These are phyloP conservation scores for Parietaria judaica DNA, from an alignment of 306 rosid genomes.

Conservation along the genomic window DNA sequence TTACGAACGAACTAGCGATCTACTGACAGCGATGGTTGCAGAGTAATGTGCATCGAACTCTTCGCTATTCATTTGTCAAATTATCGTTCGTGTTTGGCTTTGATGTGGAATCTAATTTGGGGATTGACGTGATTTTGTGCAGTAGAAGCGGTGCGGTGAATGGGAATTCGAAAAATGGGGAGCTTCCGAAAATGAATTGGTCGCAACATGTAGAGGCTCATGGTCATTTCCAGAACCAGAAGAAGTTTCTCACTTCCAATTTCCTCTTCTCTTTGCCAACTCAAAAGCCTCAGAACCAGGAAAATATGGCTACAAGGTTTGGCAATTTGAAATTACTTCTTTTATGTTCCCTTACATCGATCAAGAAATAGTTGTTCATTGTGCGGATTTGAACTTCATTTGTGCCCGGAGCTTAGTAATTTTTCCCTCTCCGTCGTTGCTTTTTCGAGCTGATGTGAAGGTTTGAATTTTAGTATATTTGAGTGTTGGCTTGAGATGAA, in stretches of 20 bases:
- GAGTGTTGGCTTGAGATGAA: not conserved
- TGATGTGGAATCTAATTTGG: not conserved
- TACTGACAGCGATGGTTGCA: slow-evolving; percentile 32
- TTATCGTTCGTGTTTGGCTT: not conserved
- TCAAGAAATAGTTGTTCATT: not conserved
- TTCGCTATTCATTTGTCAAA: not conserved
- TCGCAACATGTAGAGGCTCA: slow-evolving; percentile 51
- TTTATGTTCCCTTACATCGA: not conserved
- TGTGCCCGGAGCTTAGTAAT: not conserved
- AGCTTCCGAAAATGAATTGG: slow-evolving; percentile 51
- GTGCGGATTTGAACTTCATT: not conserved
- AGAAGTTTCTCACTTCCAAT: slow-evolving; percentile 46
- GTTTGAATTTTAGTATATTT: not conserved
- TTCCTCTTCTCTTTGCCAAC: slow-evolving; percentile 52
- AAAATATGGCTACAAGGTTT: slow-evolving; percentile 16
- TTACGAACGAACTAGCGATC: not conserved
- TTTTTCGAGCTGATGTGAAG: not conserved
- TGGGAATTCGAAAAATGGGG: slow-evolving; percentile 18
- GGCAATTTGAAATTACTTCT: not conserved
- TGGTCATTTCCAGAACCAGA: slow-evolving; percentile 48
- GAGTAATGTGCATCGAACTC: slow-evolving; percentile 9
- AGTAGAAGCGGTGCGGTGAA: slow-evolving; percentile 28
- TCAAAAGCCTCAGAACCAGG: slow-evolving; percentile 37
- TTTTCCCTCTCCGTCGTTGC: too few species aligned
- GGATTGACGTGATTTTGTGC: not conserved